Conservation (phyloP, 1,284 basidiomycete species). For the Ganoderma lucidum region DNA sequence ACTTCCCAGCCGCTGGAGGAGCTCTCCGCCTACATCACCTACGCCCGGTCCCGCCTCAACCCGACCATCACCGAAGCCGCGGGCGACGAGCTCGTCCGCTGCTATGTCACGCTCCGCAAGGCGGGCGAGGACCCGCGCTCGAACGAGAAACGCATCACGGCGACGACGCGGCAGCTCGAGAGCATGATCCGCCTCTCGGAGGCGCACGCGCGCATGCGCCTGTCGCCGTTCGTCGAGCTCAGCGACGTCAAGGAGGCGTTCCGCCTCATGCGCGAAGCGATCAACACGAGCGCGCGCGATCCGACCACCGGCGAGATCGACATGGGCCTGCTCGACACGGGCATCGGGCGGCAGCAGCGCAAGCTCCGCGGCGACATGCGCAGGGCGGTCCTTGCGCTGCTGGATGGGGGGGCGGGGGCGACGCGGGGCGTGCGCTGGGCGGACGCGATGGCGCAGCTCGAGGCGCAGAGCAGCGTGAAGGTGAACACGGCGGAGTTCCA, state of each 20-base stretch:
- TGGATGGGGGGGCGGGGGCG: slow-evolving; percentile 64
- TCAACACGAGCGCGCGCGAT: slow-evolving; percentile 94
- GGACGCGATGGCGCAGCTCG: slow-evolving; percentile 78
- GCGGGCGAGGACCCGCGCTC: slow-evolving; percentile 89
- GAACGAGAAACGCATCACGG: slow-evolving; percentile 94
- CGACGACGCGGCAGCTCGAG: slow-evolving; percentile 97
- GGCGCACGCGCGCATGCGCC: slow-evolving; percentile 96
- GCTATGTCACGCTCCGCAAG: slow-evolving; percentile 95
- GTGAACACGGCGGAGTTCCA: slow-evolving; percentile 82
- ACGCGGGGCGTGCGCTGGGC: slow-evolving; percentile 79
- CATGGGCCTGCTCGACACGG: slow-evolving; percentile 95
- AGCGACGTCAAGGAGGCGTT: slow-evolving; percentile 92
- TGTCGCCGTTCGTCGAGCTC: slow-evolving; percentile 85
- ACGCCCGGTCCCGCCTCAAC: slow-evolving; percentile 88
- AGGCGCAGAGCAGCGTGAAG: slow-evolving; percentile 81
- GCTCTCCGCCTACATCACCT: slow-evolving; percentile 94
- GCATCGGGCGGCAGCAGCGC: slow-evolving; percentile 87
- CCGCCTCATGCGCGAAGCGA: slow-evolving; percentile 94
- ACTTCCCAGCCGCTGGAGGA: slow-evolving; percentile 80
- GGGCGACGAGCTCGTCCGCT: slow-evolving; percentile 82
- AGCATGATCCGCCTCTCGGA: slow-evolving; percentile 98
- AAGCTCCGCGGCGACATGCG: slow-evolving; percentile 87
- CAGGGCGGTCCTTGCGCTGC: slow-evolving; percentile 74
- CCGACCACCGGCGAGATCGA: slow-evolving; percentile 96
- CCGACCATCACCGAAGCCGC: slow-evolving; percentile 92